Base-by-base conservation (phyloP, 2,329 filamentous ascomycete species). In the Colletotrichum echinochloae region DNA sequence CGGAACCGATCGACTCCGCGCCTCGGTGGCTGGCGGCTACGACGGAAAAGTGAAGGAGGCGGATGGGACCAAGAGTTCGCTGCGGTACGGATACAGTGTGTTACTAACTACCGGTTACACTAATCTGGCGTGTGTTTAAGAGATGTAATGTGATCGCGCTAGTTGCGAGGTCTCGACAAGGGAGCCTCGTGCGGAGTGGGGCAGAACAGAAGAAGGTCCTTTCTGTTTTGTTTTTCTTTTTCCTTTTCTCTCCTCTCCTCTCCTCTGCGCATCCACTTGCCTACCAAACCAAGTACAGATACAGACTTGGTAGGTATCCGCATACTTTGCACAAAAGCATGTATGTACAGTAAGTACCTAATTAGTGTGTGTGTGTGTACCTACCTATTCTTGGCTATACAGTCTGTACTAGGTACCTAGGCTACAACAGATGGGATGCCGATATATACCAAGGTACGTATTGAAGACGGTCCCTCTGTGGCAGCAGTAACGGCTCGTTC, bases 141-240 rank as follows among this genome's bases (percentile, higher is more conserved):
- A 26, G 33, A 35, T 56, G 52, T 56, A 39, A 55, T 41, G 52
- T 56, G 51, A 55, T 41, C 20, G 46, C 66, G 55, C 66, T 56
- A 66, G 55, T 48, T 54, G 56, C 51, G 16, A 60, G 35, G 49
- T 28, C 54, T 49, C n/a, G 67, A 70, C 67, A 56, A 66, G 67
- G 67, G 63, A 70, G 63, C 67, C 67, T 70, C 67, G 67, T 70
- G 63, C 41, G 41, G 46, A 57, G 67, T 70, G 67, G 67, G 56
- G 54, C 4, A 30, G 3, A 16, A 16, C 18, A 51, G 54, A 51
- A 33, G 44, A n/a, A 46, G 48, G 39, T 33, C 37, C 41, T 51
- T 14, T 35, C 18, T 44, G n/a, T 56, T 54, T 8, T 48, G 28
- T 26, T 52, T n/a, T 28, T 8, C 20, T 23, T 16, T 37, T 37